Percentiles rank a stretch among this genome's conserved stretches.
Conservation (phyloP, 2,329 filamentous ascomycete species). For the Nothomitra cinnamomea region DNA sequence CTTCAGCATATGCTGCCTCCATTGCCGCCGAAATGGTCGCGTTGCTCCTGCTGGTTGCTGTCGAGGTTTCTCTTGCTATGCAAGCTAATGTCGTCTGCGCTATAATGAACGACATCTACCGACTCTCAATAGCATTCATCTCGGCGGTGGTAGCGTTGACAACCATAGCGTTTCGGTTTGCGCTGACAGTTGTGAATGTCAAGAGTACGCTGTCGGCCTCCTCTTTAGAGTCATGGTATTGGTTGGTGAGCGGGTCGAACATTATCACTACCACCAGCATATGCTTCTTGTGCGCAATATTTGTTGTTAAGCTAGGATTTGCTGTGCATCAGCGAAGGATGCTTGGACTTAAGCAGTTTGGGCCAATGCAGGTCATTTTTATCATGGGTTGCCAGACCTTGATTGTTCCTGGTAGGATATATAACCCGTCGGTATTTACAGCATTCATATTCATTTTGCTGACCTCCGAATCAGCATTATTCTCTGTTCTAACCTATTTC, state of each 20-base stretch:
- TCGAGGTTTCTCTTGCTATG: constrained; percentile 42
- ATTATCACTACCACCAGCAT: constrained; percentile 38
- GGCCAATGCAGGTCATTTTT: constrained; percentile 48
- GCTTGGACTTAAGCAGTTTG: constrained; percentile 42
- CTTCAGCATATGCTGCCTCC: constrained; percentile 27
- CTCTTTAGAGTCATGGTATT: constrained; percentile 18
- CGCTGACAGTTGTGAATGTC: constrained; percentile 31
- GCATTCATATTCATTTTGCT: background rate
- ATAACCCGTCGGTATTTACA: constrained; percentile 3
- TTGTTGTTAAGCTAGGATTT: constrained; percentile 41
- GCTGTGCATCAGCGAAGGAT: constrained; percentile 37
- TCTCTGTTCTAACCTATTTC: constrained; percentile 40
- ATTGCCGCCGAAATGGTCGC: constrained; percentile 32
- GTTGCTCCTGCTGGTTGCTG: constrained; percentile 34
- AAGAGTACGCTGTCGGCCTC: constrained; percentile 21
- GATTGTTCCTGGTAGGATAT: constrained; percentile 38
- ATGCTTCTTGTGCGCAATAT: constrained; percentile 44
- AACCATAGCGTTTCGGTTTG: constrained; percentile 36
- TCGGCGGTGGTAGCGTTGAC: constrained; percentile 33
- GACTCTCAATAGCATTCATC: constrained; percentile 27
- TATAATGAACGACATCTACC: constrained; percentile 27
- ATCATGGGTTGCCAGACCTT: constrained; percentile 52
- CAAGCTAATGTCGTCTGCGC: constrained; percentile 47
- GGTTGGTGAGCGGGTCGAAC: constrained; percentile 28
- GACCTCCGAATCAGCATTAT: constrained; percentile 31